Evolutionary conservation across 2,329 filamentous ascomycete genomes (phyloP).

Genomic region (Chaetoscypha palmicola): DNA sequence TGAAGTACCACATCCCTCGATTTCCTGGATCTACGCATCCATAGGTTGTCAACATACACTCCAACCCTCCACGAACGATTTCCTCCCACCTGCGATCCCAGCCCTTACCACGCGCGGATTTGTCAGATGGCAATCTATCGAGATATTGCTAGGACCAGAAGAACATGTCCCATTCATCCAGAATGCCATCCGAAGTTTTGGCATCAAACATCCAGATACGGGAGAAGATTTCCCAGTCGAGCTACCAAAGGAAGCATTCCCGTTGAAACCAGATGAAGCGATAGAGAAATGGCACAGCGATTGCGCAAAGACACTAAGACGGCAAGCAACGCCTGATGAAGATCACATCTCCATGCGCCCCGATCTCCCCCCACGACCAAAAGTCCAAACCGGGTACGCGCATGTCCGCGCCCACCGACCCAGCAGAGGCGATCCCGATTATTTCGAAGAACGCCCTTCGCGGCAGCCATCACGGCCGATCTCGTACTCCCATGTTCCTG

Average conservation of each 20-base stretch:
- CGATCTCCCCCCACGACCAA: constrained; percentile 25
- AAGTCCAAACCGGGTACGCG: constrained; percentile 22
- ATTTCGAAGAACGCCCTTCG: constrained; percentile 18
- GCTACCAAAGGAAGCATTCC: constrained; percentile 58
- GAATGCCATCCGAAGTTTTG: constrained; percentile 70
- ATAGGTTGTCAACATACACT: constrained; percentile 85
- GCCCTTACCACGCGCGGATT: constrained; percentile 79
- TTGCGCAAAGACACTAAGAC: constrained; percentile 63
- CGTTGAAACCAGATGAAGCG: constrained; percentile 64
- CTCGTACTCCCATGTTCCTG: constrained; percentile 18
- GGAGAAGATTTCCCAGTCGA: constrained; percentile 58
- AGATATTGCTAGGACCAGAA: constrained; percentile 78
- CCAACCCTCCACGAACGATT: constrained; percentile 65
- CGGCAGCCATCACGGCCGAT: constrained; percentile 17
- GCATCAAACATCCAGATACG: constrained; percentile 67
- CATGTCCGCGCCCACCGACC: constrained; percentile 22
- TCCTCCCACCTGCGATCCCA: constrained; percentile 68
- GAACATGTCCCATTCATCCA: constrained; percentile 82
- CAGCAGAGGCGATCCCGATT: constrained; percentile 16
- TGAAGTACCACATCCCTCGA: constrained; percentile 60
- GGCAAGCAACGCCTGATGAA: constrained; percentile 41
- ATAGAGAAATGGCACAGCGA: constrained; percentile 81
- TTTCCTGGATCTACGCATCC: constrained; percentile 89
- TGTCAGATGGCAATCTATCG: constrained; percentile 88
- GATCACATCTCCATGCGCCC: constrained; percentile 25